phyloP scores from a whole-genome alignment of 176 grass and related monocot species.

The Triticum urartu region DNA sequence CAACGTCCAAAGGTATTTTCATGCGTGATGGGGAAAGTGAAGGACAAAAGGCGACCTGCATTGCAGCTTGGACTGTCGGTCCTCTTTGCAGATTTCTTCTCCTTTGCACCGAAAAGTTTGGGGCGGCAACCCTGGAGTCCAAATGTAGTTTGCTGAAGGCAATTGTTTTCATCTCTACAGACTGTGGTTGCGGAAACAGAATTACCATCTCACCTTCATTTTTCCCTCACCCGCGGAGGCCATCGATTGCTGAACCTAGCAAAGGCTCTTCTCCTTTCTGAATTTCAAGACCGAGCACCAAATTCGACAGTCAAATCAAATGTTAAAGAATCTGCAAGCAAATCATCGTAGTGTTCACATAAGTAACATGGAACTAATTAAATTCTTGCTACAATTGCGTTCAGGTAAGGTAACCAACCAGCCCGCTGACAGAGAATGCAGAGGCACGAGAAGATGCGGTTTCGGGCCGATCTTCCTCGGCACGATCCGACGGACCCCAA shows the following conservation, averaged over 20 bases:
- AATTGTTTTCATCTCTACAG: background rate
- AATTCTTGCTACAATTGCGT: background rate
- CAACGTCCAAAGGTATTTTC: background rate
- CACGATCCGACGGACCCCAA: background rate
- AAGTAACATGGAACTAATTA: background rate
- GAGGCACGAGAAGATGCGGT: background rate
- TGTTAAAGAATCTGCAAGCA: background rate
- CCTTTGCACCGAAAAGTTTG: conserved; percentile 55
- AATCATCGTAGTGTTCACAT: background rate
- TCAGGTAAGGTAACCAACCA: too few species aligned
- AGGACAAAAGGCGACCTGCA: conserved; percentile 15
- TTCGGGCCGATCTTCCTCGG: background rate
- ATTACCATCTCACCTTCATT: conserved; percentile 53
- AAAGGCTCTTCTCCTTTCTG: background rate
- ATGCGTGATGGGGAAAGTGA: background rate
- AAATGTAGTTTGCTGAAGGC: background rate
- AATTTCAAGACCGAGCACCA: background rate
- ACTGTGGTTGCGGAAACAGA: background rate
- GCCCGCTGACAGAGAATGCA: too few species aligned
- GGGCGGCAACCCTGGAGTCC: conserved; percentile 38
- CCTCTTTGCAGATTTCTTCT: conserved; percentile 56
- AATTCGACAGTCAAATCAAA: background rate
- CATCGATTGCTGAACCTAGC: conserved; percentile 18
- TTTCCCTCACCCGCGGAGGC: conserved; percentile 42
- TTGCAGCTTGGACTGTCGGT: conserved; percentile 33